A percentile compares a stretch with the other conserved stretches of the same genome.
Evolutionary conservation across 805 yeast species (phyloP).

Genomic region (Zygoascus flipseniorum): DNA sequence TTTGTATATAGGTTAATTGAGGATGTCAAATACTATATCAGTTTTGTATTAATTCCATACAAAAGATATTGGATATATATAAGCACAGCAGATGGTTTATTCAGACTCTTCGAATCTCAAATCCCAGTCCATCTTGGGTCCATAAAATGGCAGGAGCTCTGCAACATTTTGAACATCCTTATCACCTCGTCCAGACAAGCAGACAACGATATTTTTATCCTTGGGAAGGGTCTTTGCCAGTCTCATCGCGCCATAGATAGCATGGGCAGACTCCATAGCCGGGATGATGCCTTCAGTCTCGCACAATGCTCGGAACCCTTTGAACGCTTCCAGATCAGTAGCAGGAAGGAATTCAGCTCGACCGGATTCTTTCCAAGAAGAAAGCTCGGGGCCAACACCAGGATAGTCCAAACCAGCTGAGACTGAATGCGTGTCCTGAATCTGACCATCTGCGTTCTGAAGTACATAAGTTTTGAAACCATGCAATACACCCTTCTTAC

Average conservation of each 20-base stretch:
- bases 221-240: slow-evolving; percentile 75
- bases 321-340: slow-evolving; percentile 89
- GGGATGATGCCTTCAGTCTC: slow-evolving; percentile 98
- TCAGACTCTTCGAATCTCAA: slow-evolving; percentile 52
- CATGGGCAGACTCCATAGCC: slow-evolving; percentile 96
- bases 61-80: background rate
- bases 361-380: slow-evolving; percentile 90
- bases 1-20: too few species aligned
- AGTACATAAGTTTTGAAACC: slow-evolving; percentile 93
- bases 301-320: slow-evolving; percentile 80
- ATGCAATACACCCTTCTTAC: slow-evolving; percentile 95
- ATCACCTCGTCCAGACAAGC: slow-evolving; percentile 97
- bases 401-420: slow-evolving; percentile 99
- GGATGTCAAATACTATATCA: too few species aligned
- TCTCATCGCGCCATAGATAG: slow-evolving; percentile 83
- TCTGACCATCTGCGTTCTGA: slow-evolving; percentile 90
- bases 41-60: background rate
- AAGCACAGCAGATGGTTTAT: background rate
- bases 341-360: slow-evolving; percentile 89
- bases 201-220: slow-evolving; percentile 77
- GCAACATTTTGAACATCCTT: slow-evolving; percentile 98
- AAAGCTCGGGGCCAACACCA: slow-evolving; percentile 98
- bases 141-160: slow-evolving; percentile 80
- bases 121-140: slow-evolving; percentile 94
- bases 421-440: slow-evolving; percentile 94